phyloP scores from a whole-genome alignment of 371 early-diverging fungal genomes.

The Quaeritorhiza haematococci region DNA sequence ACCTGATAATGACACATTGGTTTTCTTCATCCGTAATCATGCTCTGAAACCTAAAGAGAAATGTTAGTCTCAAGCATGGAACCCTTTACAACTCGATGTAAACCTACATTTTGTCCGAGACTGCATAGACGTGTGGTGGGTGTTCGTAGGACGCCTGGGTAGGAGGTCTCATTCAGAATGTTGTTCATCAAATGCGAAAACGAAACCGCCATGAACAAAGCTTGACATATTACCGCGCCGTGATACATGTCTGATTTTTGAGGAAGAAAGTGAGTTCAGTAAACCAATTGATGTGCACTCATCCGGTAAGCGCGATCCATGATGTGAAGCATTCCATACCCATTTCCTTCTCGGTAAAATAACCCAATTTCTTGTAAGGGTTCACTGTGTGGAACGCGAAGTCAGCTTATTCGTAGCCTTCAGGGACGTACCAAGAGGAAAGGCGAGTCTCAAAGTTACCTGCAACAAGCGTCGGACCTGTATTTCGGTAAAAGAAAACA shows the following conservation, averaged over 20 bases:
- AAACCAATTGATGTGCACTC: background rate
- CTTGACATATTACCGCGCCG: constrained; percentile 31
- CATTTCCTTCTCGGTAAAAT: constrained; percentile 53
- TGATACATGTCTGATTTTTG: constrained; percentile 34
- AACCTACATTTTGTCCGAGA: constrained; percentile 49
- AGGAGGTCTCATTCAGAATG: background rate
- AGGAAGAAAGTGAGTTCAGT: background rate
- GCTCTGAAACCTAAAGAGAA: constrained; percentile 59
- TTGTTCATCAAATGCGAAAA: too few relatives aligned
- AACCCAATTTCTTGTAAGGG: constrained; percentile 50
- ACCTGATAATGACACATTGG: constrained; percentile 93
- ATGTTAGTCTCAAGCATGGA: background rate
- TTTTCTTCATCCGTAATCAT: constrained; percentile 96
- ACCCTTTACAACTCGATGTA: background rate
- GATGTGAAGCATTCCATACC: constrained; percentile 18
- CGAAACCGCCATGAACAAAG: too few relatives aligned
- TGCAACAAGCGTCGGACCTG: constrained; percentile 44
- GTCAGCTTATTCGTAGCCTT: background rate
- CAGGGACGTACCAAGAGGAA: background rate
- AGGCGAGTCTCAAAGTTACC: constrained; percentile 17
- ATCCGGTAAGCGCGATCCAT: background rate
- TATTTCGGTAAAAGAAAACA: background rate
- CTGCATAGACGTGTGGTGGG: constrained; percentile 53
- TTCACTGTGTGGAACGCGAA: constrained; percentile 32
- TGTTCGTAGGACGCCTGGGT: constrained; percentile 44